Conservation (phyloP, 371 early-diverging fungal species). For the Mortierella sp. region DNA sequence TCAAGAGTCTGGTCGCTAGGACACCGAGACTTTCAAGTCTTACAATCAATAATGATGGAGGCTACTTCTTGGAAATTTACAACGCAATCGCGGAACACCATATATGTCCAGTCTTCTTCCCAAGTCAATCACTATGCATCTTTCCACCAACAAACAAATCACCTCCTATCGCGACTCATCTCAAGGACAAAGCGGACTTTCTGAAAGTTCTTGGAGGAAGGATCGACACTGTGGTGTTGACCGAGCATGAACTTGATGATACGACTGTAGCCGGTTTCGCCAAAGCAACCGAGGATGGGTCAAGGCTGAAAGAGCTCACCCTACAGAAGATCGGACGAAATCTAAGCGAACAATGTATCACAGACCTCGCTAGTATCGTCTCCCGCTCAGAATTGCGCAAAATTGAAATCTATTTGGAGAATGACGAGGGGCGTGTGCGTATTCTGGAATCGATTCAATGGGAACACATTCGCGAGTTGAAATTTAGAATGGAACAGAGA, state of each 20-base stretch:
- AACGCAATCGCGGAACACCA: not conserved
- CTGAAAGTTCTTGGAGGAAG: not conserved
- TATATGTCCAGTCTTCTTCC: not conserved
- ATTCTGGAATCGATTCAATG: not conserved
- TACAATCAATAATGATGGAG: not conserved
- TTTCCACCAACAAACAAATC: no score
- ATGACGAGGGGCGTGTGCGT: not conserved
- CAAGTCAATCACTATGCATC: not conserved
- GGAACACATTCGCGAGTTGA: no score
- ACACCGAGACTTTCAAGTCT: not conserved
- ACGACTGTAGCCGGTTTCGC: not conserved
- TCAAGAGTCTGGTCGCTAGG: not conserved
- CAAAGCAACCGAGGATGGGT: not conserved
- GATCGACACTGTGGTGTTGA: not conserved
- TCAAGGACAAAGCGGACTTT: not conserved
- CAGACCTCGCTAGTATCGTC: not conserved
- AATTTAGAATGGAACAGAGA: no score
- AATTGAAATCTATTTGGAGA: not conserved
- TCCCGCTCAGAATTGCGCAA: not conserved
- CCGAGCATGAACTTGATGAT: no score
- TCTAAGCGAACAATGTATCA: not conserved
- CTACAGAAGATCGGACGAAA: not conserved
- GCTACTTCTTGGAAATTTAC: not conserved
- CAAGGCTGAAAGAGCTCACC: not conserved
- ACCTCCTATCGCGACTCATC: not conserved